phyloP scores from a whole-genome alignment of 768 basidiomycete genomes.

The Phlebiopsis flavidoalba region DNA sequence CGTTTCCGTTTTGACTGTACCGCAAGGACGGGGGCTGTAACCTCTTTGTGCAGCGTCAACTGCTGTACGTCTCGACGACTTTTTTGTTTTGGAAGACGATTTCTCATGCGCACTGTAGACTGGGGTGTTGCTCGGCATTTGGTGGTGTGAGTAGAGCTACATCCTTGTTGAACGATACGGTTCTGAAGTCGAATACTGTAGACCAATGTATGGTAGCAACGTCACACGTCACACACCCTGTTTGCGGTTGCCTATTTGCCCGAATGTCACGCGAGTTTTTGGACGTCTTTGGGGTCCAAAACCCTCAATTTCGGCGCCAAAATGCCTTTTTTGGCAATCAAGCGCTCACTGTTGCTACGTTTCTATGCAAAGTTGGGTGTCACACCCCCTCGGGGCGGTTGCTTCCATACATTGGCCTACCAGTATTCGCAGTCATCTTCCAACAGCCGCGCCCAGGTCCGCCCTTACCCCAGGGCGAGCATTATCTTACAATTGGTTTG shows the following conservation, averaged over 20 bases:
- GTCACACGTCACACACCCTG: neutral
- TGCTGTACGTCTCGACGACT: slow-evolving; percentile 2
- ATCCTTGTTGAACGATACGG: neutral
- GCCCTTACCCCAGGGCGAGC: slow-evolving; percentile 68
- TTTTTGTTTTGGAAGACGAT: slow-evolving; percentile 18
- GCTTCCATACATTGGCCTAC: no score
- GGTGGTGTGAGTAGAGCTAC: slow-evolving; percentile 67
- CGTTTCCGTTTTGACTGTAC: neutral
- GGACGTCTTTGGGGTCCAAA: no score
- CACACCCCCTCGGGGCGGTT: no score
- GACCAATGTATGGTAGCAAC: no score
- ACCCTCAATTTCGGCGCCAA: no score
- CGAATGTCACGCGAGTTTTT: neutral
- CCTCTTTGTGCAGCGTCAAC: slow-evolving; percentile 6
- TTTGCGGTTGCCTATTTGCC: no score
- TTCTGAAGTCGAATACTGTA: neutral
- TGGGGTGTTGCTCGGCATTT: slow-evolving; percentile 80
- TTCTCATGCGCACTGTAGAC: slow-evolving; percentile 21
- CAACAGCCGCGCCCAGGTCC: slow-evolving; percentile 85
- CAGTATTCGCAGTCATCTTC: slow-evolving; percentile 53
- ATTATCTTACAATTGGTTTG: slow-evolving; percentile 81
- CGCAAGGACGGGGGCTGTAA: neutral
- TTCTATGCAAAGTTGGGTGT: no score
- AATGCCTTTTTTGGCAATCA: no score
- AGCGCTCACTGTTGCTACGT: no score